phyloP scores from a whole-genome alignment of 1,284 basidiomycete genomes.

The Ustilago shanxiensis region DNA sequence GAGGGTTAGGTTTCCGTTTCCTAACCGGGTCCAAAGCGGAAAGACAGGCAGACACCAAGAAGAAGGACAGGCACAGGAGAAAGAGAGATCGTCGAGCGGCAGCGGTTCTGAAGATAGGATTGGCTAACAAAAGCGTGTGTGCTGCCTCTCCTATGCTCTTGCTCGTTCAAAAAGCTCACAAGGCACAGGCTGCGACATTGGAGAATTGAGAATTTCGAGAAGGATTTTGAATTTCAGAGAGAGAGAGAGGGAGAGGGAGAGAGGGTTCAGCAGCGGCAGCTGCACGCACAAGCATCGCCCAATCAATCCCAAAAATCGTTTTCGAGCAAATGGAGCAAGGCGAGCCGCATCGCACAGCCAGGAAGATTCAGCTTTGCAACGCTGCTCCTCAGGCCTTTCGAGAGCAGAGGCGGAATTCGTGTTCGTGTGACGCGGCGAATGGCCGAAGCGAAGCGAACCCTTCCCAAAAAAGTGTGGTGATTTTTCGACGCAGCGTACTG shows the following conservation, averaged over 20 bases:
- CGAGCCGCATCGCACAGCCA: neutral
- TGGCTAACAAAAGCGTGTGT: slow-evolving; percentile 13
- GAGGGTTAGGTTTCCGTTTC: too few species aligned
- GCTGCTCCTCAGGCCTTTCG: too few species aligned
- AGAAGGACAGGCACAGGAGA: neutral
- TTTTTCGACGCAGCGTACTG: too few species aligned
- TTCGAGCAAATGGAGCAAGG: neutral
- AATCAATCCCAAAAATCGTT: neutral
- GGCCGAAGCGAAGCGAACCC: too few species aligned
- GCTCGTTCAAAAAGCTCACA: neutral
- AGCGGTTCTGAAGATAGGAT: slow-evolving; percentile 28
- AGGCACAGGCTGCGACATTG: neutral
- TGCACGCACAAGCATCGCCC: neutral
- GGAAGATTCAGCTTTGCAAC: slow-evolving; percentile 1
- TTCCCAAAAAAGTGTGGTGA: neutral
- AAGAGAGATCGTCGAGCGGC: slow-evolving; percentile 37
- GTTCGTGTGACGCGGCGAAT: neutral
- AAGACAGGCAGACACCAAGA: neutral
- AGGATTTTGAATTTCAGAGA: neutral
- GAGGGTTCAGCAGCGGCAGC: neutral
- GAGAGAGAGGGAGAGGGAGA: neutral
- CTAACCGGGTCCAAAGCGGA: neutral
- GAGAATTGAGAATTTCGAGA: slow-evolving; percentile 11
- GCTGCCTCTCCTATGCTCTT: too few species aligned
- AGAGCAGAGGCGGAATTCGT: too few species aligned